phyloP scores from a whole-genome alignment of 1,284 basidiomycete genomes.

The Rhodotorula sp. region DNA sequence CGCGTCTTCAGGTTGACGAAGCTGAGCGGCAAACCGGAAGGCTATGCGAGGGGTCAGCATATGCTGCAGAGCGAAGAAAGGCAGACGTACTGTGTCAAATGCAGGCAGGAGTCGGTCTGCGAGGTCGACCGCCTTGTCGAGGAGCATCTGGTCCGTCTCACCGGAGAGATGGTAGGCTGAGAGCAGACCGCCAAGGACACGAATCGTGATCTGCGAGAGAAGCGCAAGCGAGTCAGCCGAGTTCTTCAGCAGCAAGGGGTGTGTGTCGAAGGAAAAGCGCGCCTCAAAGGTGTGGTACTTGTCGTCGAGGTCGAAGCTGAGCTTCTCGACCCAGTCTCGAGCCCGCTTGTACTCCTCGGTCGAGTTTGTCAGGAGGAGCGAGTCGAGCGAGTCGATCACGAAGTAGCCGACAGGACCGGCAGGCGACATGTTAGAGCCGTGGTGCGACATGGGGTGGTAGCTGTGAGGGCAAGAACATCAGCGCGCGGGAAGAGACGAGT shows the following conservation, averaged over 20 bases:
- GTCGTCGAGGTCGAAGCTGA: slow-evolving; percentile 76
- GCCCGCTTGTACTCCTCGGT: slow-evolving; percentile 74
- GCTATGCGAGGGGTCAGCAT: slow-evolving; percentile 34
- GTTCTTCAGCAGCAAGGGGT: neutral
- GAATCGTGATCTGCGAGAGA: slow-evolving; percentile 56
- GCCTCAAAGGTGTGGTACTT: slow-evolving; percentile 91
- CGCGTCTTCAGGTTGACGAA: slow-evolving; percentile 70
- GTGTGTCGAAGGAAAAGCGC: slow-evolving; percentile 34
- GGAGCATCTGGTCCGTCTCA: slow-evolving; percentile 60
- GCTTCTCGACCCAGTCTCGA: slow-evolving; percentile 69
- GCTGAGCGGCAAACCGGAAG: slow-evolving; percentile 75
- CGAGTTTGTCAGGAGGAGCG: slow-evolving; percentile 78
- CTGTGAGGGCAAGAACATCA: slow-evolving; percentile 9
- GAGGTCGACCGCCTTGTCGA: slow-evolving; percentile 73
- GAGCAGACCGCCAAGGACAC: slow-evolving; percentile 76
- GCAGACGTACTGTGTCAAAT: slow-evolving; percentile 61
- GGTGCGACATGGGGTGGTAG: slow-evolving; percentile 72
- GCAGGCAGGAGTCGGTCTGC: slow-evolving; percentile 79
- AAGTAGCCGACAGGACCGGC: slow-evolving; percentile 66
- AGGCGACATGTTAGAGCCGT: slow-evolving; percentile 68
- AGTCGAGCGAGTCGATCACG: slow-evolving; percentile 58
- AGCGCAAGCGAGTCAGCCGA: too few relatives aligned
- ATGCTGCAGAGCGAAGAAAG: too few relatives aligned
- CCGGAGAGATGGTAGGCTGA: slow-evolving; percentile 70
- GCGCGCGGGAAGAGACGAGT: neutral